Evolutionary conservation across 2,329 filamentous ascomycete genomes (phyloP).

Genomic region (Sporothrix luriei): DNA sequence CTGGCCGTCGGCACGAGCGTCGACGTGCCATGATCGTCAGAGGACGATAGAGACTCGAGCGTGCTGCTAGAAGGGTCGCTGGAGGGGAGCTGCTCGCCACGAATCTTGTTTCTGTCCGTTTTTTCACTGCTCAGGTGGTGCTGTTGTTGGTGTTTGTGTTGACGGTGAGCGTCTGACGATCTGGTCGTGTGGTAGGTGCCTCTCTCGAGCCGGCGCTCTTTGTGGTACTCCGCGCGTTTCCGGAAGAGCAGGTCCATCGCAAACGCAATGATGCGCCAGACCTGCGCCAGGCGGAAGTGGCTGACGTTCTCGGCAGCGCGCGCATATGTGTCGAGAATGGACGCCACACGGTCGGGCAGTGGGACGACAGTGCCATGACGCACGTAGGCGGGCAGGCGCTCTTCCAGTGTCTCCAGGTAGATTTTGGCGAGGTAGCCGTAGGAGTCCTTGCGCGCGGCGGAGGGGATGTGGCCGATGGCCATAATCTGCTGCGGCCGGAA

Average conservation of each 20-base stretch:
- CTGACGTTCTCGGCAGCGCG: conserved; percentile 59
- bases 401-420: conserved; percentile 59
- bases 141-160: background rate
- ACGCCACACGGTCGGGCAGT: conserved; percentile 52
- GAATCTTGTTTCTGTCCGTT: background rate
- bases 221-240: conserved; percentile 60
- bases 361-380: conserved; percentile 38
- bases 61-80: conserved; percentile 17
- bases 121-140: background rate
- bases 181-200: background rate
- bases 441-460: conserved; percentile 52
- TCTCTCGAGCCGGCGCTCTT: conserved; percentile 49
- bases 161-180: background rate
- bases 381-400: conserved; percentile 50
- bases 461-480: conserved; percentile 61
- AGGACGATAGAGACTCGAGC: background rate
- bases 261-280: conserved; percentile 64
- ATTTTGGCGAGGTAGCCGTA: conserved; percentile 60
- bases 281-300: conserved; percentile 64
- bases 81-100: background rate
- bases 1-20: background rate
- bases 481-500: conserved; percentile 65
- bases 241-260: conserved; percentile 58
- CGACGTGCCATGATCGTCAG: background rate
- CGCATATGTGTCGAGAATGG: conserved; percentile 61